Conservation (phyloP, 2,329 filamentous ascomycete genomes). For the Penicillium sp. region DNA sequence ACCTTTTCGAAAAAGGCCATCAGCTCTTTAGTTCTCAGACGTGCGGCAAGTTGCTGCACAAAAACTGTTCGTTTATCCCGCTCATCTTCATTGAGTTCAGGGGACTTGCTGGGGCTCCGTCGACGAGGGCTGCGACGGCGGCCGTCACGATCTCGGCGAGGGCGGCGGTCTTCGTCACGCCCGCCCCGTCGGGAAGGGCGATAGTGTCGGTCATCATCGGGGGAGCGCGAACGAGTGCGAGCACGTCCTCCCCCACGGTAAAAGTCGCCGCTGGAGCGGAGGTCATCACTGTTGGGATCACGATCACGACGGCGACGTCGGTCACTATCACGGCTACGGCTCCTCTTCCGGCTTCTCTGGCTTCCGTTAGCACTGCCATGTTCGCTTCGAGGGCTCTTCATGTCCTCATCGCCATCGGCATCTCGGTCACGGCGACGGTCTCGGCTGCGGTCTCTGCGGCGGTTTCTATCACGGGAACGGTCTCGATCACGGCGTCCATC, state of each 20-base stretch:
- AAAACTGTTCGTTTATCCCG: conserved; percentile 96
- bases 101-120: conserved; percentile 47
- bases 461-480: conserved; percentile 56
- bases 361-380: conserved; percentile 66
- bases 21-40: conserved; percentile 86
- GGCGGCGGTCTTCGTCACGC: conserved; percentile 48
- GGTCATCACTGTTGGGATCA: conserved; percentile 59
- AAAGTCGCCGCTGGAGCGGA: conserved; percentile 63
- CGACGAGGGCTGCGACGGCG: conserved; percentile 46
- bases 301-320: conserved; percentile 71
- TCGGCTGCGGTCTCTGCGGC: conserved; percentile 60
- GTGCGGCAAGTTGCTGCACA: conserved; percentile 94
- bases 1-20: conserved; percentile 95
- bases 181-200: conserved; percentile 51
- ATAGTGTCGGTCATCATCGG: conserved; percentile 60
- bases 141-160: conserved; percentile 53
- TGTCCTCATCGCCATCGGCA: conserved; percentile 56
- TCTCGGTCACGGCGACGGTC: conserved; percentile 53
- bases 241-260: conserved; percentile 65
- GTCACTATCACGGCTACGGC: conserved; percentile 73
- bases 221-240: conserved; percentile 71
- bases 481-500: conserved; percentile 58
- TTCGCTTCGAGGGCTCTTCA: conserved; percentile 70
- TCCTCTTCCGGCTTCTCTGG: conserved; percentile 77
- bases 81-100: conserved; percentile 88